phyloP scores from a whole-genome alignment of 78 protist species.

The Emiliania huxleyi region DNA sequence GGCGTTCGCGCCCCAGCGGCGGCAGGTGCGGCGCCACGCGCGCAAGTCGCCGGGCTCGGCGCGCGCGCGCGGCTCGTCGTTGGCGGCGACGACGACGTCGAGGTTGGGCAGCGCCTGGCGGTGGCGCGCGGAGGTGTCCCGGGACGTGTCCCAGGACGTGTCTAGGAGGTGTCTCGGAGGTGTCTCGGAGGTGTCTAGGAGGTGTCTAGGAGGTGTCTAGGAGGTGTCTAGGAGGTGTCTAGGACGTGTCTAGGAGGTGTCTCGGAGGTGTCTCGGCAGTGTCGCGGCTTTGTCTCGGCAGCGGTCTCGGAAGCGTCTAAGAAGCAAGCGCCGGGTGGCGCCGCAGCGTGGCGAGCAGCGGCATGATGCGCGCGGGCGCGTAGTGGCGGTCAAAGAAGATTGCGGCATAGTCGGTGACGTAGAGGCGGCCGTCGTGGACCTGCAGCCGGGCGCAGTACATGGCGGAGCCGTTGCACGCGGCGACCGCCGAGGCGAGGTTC shows the following conservation, averaged over 20 bases:
- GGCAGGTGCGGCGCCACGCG: not conserved
- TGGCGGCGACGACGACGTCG: not conserved
- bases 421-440: not conserved
- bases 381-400: constrained; percentile 16
- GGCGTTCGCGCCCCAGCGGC: not conserved
- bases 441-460: not conserved
- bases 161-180: too few relatives aligned
- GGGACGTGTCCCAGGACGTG: too few relatives aligned
- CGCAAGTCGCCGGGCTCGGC: not conserved
- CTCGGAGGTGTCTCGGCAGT: too few relatives aligned
- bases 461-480: not conserved
- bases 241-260: too few relatives aligned
- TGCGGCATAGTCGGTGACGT: not conserved
- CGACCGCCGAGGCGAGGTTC: not conserved
- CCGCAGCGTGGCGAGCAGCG: not conserved
- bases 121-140: too few relatives aligned
- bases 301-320: too few relatives aligned
- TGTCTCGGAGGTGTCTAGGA: too few relatives aligned
- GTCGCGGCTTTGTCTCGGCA: too few relatives aligned
- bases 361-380: constrained; percentile 8
- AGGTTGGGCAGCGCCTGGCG: not conserved
- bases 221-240: too few relatives aligned
- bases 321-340: not conserved
- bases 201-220: too few relatives aligned
- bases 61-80: not conserved